A percentile compares a stretch with the other conserved stretches of the same genome.
Evolutionary conservation across 345 rosid genomes (phyloP).

Genomic region (Passiflora organensis): DNA sequence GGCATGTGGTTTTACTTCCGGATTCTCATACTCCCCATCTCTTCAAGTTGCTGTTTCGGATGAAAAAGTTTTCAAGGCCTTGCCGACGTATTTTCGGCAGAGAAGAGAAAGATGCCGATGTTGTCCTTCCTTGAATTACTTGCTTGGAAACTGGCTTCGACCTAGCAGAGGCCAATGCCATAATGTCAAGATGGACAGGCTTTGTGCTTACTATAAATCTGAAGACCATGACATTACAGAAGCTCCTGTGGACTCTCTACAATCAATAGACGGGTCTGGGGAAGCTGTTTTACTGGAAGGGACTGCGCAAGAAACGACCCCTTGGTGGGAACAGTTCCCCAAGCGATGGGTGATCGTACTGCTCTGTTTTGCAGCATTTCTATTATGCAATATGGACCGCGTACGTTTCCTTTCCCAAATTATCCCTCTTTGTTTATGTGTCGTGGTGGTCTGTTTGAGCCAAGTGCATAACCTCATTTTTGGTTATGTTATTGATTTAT

Average conservation of each 20-base stretch:
- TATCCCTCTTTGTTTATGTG: not conserved
- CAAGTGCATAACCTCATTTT: too few species aligned
- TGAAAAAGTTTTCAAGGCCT: slow-evolving; percentile 10
- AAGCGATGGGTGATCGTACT: slow-evolving; percentile 85
- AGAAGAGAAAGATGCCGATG: slow-evolving; percentile 10
- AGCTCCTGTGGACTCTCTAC: slow-evolving; percentile 43
- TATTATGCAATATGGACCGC: slow-evolving; percentile 96
- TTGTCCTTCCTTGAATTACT: slow-evolving; percentile 3
- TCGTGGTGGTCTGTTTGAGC: too few species aligned
- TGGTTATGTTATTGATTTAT: not conserved
- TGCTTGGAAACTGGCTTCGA: slow-evolving; percentile 1
- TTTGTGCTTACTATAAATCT: slow-evolving; percentile 65
- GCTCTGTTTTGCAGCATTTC: slow-evolving; percentile 76
- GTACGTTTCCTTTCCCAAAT: slow-evolving; percentile 36
- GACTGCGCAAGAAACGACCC: slow-evolving; percentile 37
- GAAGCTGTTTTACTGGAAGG: slow-evolving; percentile 52
- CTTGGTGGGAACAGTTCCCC: slow-evolving; percentile 84
- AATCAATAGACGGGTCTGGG: slow-evolving; percentile 43
- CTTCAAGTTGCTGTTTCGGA: slow-evolving; percentile 17
- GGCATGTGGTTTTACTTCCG: slow-evolving; percentile 28
- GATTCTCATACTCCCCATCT: slow-evolving; percentile 15
- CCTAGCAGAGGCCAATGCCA: slow-evolving; percentile 3
- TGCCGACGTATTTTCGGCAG: slow-evolving; percentile 7
- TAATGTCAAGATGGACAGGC: slow-evolving; percentile 1
- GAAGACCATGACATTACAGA: slow-evolving; percentile 66